Base-by-base conservation (phyloP, 306 rosid genomes). In the Quercus parvula region DNA sequence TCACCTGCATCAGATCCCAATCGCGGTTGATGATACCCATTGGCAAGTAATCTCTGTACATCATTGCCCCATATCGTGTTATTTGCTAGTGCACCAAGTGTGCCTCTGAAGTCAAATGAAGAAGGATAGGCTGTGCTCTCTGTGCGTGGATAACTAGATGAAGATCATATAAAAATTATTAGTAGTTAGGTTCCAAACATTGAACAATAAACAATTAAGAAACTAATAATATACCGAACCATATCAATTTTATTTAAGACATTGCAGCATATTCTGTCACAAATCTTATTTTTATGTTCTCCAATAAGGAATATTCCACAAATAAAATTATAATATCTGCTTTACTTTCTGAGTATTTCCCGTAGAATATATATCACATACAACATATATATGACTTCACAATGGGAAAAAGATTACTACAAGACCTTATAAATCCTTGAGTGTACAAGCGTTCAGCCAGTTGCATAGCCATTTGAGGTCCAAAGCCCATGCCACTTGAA, bases 401-500 rank as follows among this genome's bases (percentile, higher is more conserved):
- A 80, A 78, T 72, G 70, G 64, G 52, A 41, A 71, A 84, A 25
- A 78, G 33, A 61, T 70, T 24, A 27, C 31, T 75, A 56, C 59
- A 84, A 80, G 71, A 94, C 99, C 99, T 94, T 88, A 92, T 91
- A 86, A 87, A 94, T 49, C 99, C 99, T 85, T 88, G 99, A 54
- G 95, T 92, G 86, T 94, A 94, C 86, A 94, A 85, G 68, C 99
- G 94, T 69, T 94, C 99, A 68, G 99, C 99, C 75, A 92, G 75
- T 81, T 94, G 99, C 99, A 94, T 94, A 24, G 97, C 94, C 86
- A 87, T 81, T 77, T 94, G 99, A 77, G 99, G 99, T 77, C 99
- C 97, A 86, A 87, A 90, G 80, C 99, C 97, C 67, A 94, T 86
- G 78, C 97, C 94, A 81, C 97, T 94, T 82, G 99, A 94, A 82